phyloP scores from a whole-genome alignment of 495 filamentous ascomycete genomes.

The Amniculicola lignicola region DNA sequence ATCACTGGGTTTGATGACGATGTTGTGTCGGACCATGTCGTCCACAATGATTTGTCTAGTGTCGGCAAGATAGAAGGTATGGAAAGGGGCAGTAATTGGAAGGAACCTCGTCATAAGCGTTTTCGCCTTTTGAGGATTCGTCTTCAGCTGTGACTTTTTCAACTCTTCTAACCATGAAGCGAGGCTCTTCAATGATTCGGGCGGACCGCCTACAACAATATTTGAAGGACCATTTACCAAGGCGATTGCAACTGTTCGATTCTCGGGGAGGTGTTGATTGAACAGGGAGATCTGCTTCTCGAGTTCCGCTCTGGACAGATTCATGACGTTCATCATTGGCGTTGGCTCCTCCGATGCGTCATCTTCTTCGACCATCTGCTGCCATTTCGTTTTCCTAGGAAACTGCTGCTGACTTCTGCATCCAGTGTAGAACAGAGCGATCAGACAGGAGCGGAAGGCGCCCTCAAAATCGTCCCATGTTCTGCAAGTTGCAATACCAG shows the following conservation, averaged over 20 bases:
- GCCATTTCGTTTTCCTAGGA: slow-evolving; percentile 19
- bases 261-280: slow-evolving; percentile 13
- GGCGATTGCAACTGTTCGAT: slow-evolving; percentile 31
- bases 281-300: slow-evolving; percentile 4
- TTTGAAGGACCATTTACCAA: slow-evolving; percentile 39
- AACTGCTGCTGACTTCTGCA: slow-evolving; percentile 21
- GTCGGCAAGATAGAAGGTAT: slow-evolving; percentile 37
- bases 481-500: slow-evolving; percentile 34
- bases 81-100: slow-evolving; percentile 41
- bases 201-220: slow-evolving; percentile 40
- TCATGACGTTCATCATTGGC: slow-evolving; percentile 18
- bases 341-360: slow-evolving; percentile 6
- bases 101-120: slow-evolving; percentile 34
- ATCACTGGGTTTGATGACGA: slow-evolving; percentile 24
- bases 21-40: slow-evolving; percentile 25
- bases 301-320: slow-evolving; percentile 6
- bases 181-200: slow-evolving; percentile 32
- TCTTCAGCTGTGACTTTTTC: slow-evolving; percentile 30
- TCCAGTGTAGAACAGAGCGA: slow-evolving; percentile 21
- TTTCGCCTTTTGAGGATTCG: slow-evolving; percentile 30
- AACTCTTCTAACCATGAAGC: slow-evolving; percentile 4
- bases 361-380: slow-evolving; percentile 15
- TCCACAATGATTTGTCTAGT: slow-evolving; percentile 21
- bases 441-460: slow-evolving; percentile 10
- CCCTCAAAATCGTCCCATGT: slow-evolving; percentile 39